phyloP scores from a whole-genome alignment of 2,329 filamentous ascomycete genomes.

The Beauveria australis region DNA sequence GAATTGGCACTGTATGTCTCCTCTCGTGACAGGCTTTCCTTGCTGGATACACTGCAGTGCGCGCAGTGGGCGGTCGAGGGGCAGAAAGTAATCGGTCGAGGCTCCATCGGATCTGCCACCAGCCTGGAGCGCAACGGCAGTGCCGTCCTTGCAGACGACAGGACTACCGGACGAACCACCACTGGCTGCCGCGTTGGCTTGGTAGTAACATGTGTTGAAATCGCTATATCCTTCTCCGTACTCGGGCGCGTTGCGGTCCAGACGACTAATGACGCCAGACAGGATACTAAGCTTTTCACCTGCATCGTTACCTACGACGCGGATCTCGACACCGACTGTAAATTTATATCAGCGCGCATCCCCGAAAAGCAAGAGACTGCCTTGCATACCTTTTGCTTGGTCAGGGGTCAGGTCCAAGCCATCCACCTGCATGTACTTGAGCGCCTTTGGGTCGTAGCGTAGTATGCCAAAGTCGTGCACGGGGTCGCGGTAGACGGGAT shows the following conservation, averaged over 20 bases:
- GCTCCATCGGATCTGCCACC: conserved; percentile 90
- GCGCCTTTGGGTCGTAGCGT: conserved; percentile 87
- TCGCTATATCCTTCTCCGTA: conserved; percentile 98
- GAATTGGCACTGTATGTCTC: conserved; percentile 98
- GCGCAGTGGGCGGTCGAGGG: conserved; percentile 79
- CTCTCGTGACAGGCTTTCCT: conserved; percentile 68
- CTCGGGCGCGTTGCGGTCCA: conserved; percentile 94
- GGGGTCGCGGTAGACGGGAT: conserved; percentile 93
- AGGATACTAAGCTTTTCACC: conserved; percentile 97
- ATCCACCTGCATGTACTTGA: conserved; percentile 92
- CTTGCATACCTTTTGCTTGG: conserved; percentile 55
- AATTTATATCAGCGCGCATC: not conserved
- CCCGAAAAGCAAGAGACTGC: not conserved
- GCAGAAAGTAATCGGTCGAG: conserved; percentile 95
- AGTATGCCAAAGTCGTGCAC: conserved; percentile 98
- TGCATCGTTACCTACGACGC: conserved; percentile 96
- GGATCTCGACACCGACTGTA: conserved; percentile 79
- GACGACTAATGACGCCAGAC: conserved; percentile 90
- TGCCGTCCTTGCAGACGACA: conserved; percentile 90
- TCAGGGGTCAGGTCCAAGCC: conserved; percentile 77
- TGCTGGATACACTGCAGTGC: conserved; percentile 80
- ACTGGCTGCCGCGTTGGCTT: conserved; percentile 92
- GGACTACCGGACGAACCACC: conserved; percentile 97
- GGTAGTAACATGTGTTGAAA: conserved; percentile 94
- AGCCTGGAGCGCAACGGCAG: conserved; percentile 85